These are phyloP conservation scores for Lavandula angustifolia DNA, from an alignment of 257 asterid species.

Conservation along the genomic window DNA sequence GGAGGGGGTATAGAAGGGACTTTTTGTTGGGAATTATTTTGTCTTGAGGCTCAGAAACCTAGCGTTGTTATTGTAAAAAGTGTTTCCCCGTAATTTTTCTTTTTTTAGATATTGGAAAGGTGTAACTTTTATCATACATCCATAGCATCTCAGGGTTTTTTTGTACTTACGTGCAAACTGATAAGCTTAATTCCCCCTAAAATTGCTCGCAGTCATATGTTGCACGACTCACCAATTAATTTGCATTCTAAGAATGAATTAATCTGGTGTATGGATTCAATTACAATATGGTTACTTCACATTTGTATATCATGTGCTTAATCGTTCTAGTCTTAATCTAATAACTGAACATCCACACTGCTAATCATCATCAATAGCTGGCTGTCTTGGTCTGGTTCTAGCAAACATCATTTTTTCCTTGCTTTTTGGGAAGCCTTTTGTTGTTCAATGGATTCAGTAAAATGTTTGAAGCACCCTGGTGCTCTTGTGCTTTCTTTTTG, in stretches of 20 bases:
- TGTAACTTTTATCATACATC: background rate
- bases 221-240: too few relatives aligned
- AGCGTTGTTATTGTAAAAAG: background rate
- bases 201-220: too few relatives aligned
- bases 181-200: too few relatives aligned
- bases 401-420: background rate
- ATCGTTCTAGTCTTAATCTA: background rate
- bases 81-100: background rate
- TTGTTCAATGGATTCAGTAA: background rate
- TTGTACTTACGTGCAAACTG: background rate
- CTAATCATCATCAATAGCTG: conserved; percentile 15
- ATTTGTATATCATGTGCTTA: background rate
- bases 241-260: background rate
- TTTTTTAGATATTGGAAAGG: background rate
- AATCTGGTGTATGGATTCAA: conserved; percentile 2
- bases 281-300: too few relatives aligned
- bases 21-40: background rate
- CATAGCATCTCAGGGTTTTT: conserved; percentile 7
- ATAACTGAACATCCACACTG: conserved; percentile 8
- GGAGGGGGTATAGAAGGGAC: too few relatives aligned
- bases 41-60: background rate
- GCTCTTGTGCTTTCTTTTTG: background rate
- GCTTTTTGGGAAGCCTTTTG: background rate
- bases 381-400: background rate
- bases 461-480: background rate